These are phyloP conservation scores for Mortierella sp. DNA, from an alignment of 371 early-diverging fungal species.

Conservation along the genomic window DNA sequence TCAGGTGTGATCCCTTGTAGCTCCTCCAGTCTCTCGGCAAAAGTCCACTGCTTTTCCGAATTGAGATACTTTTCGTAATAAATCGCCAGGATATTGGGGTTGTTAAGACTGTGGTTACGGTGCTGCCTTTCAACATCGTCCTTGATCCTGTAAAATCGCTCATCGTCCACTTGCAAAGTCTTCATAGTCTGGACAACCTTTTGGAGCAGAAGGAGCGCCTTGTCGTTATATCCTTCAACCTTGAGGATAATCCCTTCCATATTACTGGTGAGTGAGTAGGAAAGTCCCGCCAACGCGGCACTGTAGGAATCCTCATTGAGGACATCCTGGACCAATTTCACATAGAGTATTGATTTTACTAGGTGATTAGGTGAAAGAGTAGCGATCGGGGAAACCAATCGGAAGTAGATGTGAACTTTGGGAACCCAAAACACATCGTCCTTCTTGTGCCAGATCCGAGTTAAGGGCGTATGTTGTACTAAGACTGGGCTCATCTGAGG, in stretches of 20 bases:
- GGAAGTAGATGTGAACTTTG: conserved; percentile 60
- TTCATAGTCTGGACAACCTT: conserved; percentile 78
- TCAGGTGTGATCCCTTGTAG: conserved; percentile 57
- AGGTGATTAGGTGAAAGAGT: conserved; percentile 50
- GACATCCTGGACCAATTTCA: conserved; percentile 80
- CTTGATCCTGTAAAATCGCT: conserved; percentile 78
- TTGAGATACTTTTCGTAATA: conserved; percentile 78
- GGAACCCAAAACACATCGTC: conserved; percentile 92
- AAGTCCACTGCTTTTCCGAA: conserved; percentile 84
- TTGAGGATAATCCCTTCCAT: conserved; percentile 73
- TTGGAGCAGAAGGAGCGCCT: conserved; percentile 75
- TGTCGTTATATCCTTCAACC: conserved; percentile 88
- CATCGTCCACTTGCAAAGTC: conserved; percentile 67
- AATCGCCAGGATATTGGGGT: conserved; percentile 77
- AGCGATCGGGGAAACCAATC: conserved; percentile 5
- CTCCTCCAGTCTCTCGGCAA: conserved; percentile 76
- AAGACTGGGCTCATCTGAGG: conserved; percentile 62
- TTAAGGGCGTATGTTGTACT: conserved; percentile 69
- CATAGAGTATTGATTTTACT: conserved; percentile 70
- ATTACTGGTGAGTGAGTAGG: conserved; percentile 71
- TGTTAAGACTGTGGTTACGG: conserved; percentile 72
- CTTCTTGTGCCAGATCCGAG: conserved; percentile 92
- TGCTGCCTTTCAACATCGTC: conserved; percentile 63
- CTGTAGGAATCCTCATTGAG: conserved; percentile 87
- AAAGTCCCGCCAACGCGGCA: conserved; percentile 87